phyloP scores from a whole-genome alignment of 495 filamentous ascomycete genomes.

The Rusavskia elegans region DNA sequence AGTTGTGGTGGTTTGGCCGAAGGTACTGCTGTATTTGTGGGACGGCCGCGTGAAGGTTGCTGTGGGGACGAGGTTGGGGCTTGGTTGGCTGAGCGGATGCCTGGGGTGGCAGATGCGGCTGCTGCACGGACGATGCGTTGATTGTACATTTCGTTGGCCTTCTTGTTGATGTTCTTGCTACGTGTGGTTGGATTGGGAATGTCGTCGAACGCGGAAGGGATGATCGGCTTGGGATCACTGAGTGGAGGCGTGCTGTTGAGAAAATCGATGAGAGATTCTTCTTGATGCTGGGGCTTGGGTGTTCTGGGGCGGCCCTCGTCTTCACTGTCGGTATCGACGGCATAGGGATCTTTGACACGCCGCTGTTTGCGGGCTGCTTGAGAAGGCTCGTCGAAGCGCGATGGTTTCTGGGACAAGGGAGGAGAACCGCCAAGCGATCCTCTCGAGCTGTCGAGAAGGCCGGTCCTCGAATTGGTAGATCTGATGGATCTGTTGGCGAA shows the following conservation, averaged over 20 bases:
- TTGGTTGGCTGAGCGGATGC: slow-evolving; percentile 2
- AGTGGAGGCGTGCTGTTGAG: slow-evolving; percentile 62
- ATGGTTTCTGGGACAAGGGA: background rate
- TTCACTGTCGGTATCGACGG: slow-evolving; percentile 74
- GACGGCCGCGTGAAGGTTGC: background rate
- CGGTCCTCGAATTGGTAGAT: slow-evolving; percentile 41
- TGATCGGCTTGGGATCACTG: slow-evolving; percentile 23
- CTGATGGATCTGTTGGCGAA: slow-evolving; percentile 28
- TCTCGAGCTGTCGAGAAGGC: slow-evolving; percentile 28
- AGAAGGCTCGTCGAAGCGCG: slow-evolving; percentile 11
- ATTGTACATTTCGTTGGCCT: background rate
- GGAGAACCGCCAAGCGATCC: slow-evolving; percentile 4
- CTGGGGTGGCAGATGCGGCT: background rate
- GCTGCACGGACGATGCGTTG: background rate
- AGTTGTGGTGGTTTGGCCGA: slow-evolving; percentile 6
- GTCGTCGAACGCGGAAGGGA: slow-evolving; percentile 12
- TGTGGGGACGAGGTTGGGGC: background rate
- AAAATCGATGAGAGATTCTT: slow-evolving; percentile 76
- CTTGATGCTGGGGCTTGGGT: slow-evolving; percentile 22
- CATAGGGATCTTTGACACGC: slow-evolving; percentile 76
- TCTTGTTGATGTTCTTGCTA: background rate
- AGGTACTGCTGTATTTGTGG: background rate
- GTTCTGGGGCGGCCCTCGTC: slow-evolving; percentile 28
- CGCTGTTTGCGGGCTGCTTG: slow-evolving; percentile 46
- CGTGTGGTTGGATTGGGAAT: slow-evolving; percentile 19